phyloP scores from a whole-genome alignment of 2,329 filamentous ascomycete species.

The Penicillium hesseltinei region DNA sequence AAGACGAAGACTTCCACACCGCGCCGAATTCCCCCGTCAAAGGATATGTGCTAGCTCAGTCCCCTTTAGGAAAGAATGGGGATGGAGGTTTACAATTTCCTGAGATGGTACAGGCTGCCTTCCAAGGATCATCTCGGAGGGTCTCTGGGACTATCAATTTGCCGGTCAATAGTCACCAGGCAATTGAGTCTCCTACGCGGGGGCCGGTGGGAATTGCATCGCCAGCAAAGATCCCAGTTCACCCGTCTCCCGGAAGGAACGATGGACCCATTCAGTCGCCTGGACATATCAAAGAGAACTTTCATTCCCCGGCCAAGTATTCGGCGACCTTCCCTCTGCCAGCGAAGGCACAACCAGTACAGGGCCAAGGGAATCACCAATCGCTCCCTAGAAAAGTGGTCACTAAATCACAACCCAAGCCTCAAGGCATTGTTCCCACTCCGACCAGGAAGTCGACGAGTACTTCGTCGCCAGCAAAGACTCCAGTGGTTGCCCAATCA shows the following conservation, averaged over 20 bases:
- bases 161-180: neutral
- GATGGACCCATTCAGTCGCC: neutral
- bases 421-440: neutral
- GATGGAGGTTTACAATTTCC: neutral
- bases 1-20: slow-evolving; percentile 31
- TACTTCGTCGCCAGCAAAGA: neutral
- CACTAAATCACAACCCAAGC: neutral
- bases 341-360: neutral
- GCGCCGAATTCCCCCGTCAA: slow-evolving; percentile 33
- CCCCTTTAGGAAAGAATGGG: neutral
- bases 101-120: neutral
- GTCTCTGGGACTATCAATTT: neutral
- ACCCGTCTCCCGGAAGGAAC: neutral
- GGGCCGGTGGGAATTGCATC: neutral
- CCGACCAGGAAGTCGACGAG: neutral
- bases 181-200: neutral
- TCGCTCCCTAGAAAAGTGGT: no score
- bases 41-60: neutral
- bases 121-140: neutral
- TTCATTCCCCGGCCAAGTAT: neutral
- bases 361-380: neutral
- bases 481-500: neutral
- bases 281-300: neutral
- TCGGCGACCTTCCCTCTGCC: neutral
- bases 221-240: neutral